These are phyloP conservation scores for Helotiales sp. DNA, from an alignment of 2,329 filamentous ascomycete species.

Conservation along the genomic window DNA sequence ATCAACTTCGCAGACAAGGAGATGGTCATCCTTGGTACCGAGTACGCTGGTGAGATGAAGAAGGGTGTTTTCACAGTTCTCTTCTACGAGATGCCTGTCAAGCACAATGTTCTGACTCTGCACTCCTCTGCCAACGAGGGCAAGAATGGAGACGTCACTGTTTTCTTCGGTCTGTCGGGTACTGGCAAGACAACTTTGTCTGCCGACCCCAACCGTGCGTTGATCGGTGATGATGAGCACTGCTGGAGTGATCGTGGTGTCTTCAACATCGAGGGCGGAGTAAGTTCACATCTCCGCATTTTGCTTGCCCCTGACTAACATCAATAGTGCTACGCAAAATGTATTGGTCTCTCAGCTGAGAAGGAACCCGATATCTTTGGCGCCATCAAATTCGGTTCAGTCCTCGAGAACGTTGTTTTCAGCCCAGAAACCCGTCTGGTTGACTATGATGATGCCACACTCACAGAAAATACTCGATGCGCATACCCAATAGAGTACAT, in stretches of 20 bases:
- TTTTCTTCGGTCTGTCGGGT: constrained; percentile 98
- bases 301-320: constrained; percentile 10
- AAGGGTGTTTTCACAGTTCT: constrained; percentile 98
- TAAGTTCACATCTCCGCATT: constrained; percentile 26
- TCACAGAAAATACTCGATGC: constrained; percentile 98
- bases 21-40: constrained; percentile 99
- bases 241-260: constrained; percentile 97
- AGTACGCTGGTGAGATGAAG: constrained; percentile 98
- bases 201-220: constrained; percentile 90
- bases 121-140: constrained; percentile 99
- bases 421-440: constrained; percentile 85
- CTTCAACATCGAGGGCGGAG: constrained; percentile 98
- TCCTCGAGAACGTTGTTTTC: constrained; percentile 98
- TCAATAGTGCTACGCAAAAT: constrained; percentile 87
- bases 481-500: constrained; percentile 99
- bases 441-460: constrained; percentile 91
- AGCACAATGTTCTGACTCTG: constrained; percentile 97
- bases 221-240: constrained; percentile 99
- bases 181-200: constrained; percentile 99
- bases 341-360: constrained; percentile 93
- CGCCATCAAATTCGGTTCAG: constrained; percentile 94
- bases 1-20: constrained; percentile 99
- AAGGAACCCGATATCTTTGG: constrained; percentile 98
- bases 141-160: constrained; percentile 88
- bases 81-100: constrained; percentile 99